A percentile compares a stretch with the other conserved stretches of the same genome.
Conservation (phyloP, 78 protist genomes). For the Cavenderia fasciculata region DNA sequence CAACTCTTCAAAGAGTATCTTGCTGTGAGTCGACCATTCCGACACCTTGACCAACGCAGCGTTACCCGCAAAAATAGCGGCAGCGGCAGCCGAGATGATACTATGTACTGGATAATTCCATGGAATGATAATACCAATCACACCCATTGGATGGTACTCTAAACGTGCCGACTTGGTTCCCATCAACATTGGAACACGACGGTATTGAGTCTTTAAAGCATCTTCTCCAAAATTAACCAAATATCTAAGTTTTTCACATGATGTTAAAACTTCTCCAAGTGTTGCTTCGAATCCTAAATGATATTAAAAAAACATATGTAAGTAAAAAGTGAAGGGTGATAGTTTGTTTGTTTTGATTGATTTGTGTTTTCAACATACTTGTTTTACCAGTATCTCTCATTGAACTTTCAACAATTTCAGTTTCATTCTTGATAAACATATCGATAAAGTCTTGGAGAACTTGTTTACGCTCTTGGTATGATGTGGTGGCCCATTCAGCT, state of each 20-base stretch:
- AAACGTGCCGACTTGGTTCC: constrained; percentile 75
- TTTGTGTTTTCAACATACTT: constrained; percentile 37
- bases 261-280: constrained; percentile 84
- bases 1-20: constrained; percentile 56
- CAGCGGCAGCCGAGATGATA: constrained; percentile 79
- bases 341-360: neutral
- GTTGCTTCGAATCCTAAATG: constrained; percentile 79
- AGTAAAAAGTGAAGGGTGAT: neutral
- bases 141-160: constrained; percentile 73
- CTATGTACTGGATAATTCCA: constrained; percentile 89
- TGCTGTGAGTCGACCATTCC: constrained; percentile 80
- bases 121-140: constrained; percentile 79
- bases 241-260: constrained; percentile 85
- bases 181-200: constrained; percentile 80
- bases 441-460: constrained; percentile 76
- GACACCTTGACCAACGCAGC: constrained; percentile 83
- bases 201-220: constrained; percentile 64
- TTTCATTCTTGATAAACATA: constrained; percentile 75
- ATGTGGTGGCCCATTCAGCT: constrained; percentile 73
- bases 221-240: constrained; percentile 80
- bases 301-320: neutral
- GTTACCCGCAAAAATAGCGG: constrained; percentile 87
- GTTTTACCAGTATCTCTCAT: constrained; percentile 88
- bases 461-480: constrained; percentile 71
- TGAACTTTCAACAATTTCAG: constrained; percentile 63